Base-by-base conservation (phyloP, 805 yeast species). In the Suhomyces vadensis region DNA sequence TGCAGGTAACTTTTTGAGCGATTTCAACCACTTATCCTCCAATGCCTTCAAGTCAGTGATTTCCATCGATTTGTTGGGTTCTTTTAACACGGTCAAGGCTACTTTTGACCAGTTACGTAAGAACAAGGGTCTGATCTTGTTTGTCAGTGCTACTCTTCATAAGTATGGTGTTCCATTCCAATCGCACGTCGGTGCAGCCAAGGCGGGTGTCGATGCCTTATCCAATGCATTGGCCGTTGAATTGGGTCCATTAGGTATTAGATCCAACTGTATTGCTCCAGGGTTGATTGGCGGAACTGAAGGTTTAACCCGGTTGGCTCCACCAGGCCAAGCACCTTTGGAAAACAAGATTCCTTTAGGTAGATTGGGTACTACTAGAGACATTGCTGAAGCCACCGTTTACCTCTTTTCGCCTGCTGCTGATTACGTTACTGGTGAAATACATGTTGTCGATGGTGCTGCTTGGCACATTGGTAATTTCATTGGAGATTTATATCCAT, bases 141-240 rank as follows among this genome's bases (percentile, higher is more conserved):
- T 91, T 55, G 87, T 92, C 14, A 79, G 91, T 39, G 95, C 98
- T 2, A 91, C 97, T 2, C 75, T 92, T 48, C 97, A 92, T 65
- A 87, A 87, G 64, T 78, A 81, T 55, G 97, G 97, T 8, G 81
- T 86, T 22, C 96, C 96, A 10, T 82, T 85, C 69, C 97, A 92
- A 66, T 57, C 82, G 5, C 97, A 92, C 57, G 97, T 90, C 3
- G 85, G 91, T 5, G 97, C 97, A 0, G 97, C 97, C 2, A 92
- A 92, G 66, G 96, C 97, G 1, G 98, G 97, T 20, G 77, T 92
- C 33, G 98, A 92, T 62, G 95, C 97, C 3, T 71, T 91, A 27
- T 81, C 88, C 21, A 82, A 85, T 51, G 84, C 90, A 1, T 66
- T 91, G 47, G 95, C 97, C 1, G 94, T 90, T 5, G 98, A 91